Evolutionary conservation across 108 stramenopile genomes (phyloP).

Genomic region (Conticribra weissflogii): DNA sequence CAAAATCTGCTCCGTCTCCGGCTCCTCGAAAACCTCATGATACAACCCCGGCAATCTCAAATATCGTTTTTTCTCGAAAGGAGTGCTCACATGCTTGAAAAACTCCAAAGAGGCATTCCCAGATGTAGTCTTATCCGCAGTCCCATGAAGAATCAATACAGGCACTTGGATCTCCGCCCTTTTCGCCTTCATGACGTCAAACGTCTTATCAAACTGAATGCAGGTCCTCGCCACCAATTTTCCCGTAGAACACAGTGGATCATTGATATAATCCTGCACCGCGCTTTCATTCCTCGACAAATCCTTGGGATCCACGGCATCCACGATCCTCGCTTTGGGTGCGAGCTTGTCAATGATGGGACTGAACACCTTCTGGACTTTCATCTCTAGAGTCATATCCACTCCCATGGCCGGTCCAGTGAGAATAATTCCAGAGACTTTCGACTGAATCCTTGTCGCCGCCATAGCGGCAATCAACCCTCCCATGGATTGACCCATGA

Average conservation of each 20-base stretch:
- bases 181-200: constrained; percentile 25
- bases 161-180: constrained; percentile 35
- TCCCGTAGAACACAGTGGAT: constrained; percentile 29
- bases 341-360: constrained; percentile 23
- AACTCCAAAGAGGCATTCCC: constrained; percentile 30
- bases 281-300: constrained; percentile 37
- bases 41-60: constrained; percentile 24
- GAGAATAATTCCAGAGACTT: constrained; percentile 32
- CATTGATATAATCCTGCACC: constrained; percentile 41
- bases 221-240: constrained; percentile 44
- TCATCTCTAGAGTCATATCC: constrained; percentile 36
- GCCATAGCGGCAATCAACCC: constrained; percentile 34
- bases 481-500: constrained; percentile 45
- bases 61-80: constrained; percentile 23
- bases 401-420: constrained; percentile 43
- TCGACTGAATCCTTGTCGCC: constrained; percentile 15
- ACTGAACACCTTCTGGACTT: constrained; percentile 40
- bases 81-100: constrained; percentile 29
- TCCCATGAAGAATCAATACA: constrained; percentile 38
- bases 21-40: constrained; percentile 46
- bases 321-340: constrained; percentile 45
- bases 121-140: constrained; percentile 35
- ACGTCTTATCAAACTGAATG: constrained; percentile 14
- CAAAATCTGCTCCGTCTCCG: constrained; percentile 31
- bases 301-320: constrained; percentile 36